Percentiles rank a stretch among this genome's conserved stretches.
phyloP scores from a whole-genome alignment of 2,329 filamentous ascomycete species.

The Calonectria naviculata region DNA sequence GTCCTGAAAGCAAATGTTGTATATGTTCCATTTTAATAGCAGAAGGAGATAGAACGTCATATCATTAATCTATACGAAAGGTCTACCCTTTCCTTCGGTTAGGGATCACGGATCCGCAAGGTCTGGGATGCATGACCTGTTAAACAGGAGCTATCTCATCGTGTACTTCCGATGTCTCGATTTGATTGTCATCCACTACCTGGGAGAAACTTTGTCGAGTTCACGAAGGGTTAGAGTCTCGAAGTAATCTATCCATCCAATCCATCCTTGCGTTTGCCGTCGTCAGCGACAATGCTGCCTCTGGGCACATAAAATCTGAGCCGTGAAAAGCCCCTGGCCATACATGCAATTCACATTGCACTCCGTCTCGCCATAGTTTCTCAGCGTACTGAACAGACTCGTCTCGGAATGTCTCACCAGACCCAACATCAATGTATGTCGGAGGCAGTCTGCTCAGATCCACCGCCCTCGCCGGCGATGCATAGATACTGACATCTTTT shows the following conservation, averaged over 20 bases:
- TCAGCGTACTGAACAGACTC: neutral
- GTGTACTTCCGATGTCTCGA: conserved; percentile 46
- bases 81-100: no score
- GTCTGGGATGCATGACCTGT: conserved; percentile 30
- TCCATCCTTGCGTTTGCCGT: neutral
- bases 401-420: neutral
- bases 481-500: neutral
- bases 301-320: neutral
- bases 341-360: neutral
- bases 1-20: no score
- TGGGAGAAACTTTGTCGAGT: neutral
- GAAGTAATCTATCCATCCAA: neutral
- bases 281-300: neutral
- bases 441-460: neutral
- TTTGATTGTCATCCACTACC: neutral
- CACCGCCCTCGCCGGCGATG: neutral
- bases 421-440: neutral
- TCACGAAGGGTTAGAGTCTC: neutral
- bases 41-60: no score
- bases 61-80: no score
- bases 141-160: conserved; percentile 63
- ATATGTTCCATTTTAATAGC: no score
- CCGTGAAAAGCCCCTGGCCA: neutral
- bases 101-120: no score
- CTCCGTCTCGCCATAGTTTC: neutral